Conservation (phyloP, 371 early-diverging fungal genomes). For the Apophysomyces variabilis region DNA sequence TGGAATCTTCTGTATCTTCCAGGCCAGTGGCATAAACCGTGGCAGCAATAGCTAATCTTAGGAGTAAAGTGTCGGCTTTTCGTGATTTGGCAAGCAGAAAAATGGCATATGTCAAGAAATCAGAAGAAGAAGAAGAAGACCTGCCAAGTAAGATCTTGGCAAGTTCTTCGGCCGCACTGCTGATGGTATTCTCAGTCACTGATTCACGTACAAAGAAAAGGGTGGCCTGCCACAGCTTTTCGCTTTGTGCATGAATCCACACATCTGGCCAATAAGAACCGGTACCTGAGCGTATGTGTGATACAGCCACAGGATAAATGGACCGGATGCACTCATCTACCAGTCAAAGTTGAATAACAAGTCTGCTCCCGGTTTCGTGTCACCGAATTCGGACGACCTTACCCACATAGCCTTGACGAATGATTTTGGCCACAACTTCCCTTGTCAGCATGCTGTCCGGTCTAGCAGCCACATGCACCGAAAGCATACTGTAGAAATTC, state of each 20-base stretch:
- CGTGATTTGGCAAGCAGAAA: constrained; percentile 1
- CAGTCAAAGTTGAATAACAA: background rate
- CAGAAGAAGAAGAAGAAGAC: background rate
- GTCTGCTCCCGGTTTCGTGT: background rate
- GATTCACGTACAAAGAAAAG: constrained; percentile 1
- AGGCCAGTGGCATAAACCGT: constrained; percentile 9
- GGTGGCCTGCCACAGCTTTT: constrained; percentile 5
- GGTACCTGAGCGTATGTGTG: constrained; percentile 3
- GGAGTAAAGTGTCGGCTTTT: background rate
- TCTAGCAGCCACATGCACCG: constrained; percentile 18
- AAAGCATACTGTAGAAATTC: constrained; percentile 13
- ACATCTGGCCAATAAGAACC: background rate
- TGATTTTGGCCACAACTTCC: constrained; percentile 33
- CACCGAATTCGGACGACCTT: constrained; percentile 14
- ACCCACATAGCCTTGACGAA: constrained; percentile 34
- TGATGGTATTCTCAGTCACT: background rate
- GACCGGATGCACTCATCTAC: constrained; percentile 25
- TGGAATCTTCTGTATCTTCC: background rate
- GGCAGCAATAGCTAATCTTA: constrained; percentile 4
- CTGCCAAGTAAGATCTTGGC: background rate
- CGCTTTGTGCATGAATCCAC: constrained; percentile 6
- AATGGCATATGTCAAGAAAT: background rate
- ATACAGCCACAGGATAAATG: constrained; percentile 24
- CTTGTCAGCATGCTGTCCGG: background rate
- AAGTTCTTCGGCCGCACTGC: constrained; percentile 1